These are phyloP conservation scores for Hortiboletus flavorubellus DNA, from an alignment of 768 basidiomycete species.

Conservation along the genomic window DNA sequence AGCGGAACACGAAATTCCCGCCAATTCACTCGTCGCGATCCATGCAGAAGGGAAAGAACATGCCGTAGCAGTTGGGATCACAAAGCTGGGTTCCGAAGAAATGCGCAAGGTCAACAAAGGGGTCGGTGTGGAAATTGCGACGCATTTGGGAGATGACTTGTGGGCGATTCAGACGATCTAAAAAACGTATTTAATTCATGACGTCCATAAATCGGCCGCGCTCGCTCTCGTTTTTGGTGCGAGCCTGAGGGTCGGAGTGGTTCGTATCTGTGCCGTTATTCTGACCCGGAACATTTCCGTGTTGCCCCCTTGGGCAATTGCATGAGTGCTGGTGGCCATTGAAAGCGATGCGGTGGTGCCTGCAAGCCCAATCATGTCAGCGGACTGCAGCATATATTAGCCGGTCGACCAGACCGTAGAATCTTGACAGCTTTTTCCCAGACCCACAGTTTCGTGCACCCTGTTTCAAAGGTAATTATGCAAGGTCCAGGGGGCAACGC, in stretches of 20 bases:
- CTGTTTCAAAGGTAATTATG: constrained; percentile 4
- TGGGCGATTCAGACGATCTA: constrained; percentile 70
- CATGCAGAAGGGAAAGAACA: constrained; percentile 96
- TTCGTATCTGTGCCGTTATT: background rate
- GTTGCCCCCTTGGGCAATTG: background rate
- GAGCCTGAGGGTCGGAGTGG: background rate
- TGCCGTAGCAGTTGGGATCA: constrained; percentile 82
- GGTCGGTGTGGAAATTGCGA: constrained; percentile 83
- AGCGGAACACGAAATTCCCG: constrained; percentile 58
- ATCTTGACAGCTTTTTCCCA: background rate
- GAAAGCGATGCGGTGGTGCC: no score
- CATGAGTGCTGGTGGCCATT: no score
- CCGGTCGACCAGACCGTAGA: no score
- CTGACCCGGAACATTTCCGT: constrained; percentile 18
- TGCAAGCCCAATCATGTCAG: no score
- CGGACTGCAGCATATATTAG: background rate
- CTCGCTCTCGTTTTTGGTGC: background rate
- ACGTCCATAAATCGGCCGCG: background rate
- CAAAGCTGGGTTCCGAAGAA: constrained; percentile 81
- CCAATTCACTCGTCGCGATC: constrained; percentile 81
- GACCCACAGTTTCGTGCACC: background rate
- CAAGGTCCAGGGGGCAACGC: constrained; percentile 10
- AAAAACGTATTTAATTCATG: constrained; percentile 5
- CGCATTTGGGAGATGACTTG: constrained; percentile 84
- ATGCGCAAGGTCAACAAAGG: constrained; percentile 89